A percentile compares a stretch with the other conserved stretches of the same genome.
Conservation (phyloP, 2,329 filamentous ascomycete genomes). For the Penicillium rolfsii region DNA sequence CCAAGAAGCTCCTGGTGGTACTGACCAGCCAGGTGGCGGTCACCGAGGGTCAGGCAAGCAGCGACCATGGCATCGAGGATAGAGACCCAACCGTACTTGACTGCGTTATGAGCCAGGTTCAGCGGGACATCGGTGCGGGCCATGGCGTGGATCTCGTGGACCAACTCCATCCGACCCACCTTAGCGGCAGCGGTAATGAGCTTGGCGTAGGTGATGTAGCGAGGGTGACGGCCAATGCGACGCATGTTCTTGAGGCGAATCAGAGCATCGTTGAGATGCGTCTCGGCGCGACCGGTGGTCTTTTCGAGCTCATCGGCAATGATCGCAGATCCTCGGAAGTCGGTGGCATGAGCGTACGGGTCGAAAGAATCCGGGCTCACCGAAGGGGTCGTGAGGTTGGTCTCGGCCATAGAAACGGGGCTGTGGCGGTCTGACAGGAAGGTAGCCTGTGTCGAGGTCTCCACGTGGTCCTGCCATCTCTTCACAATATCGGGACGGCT, state of each 20-base stretch:
- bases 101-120: constrained; percentile 78
- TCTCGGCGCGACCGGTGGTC: constrained; percentile 70
- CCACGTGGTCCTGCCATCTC: constrained; percentile 62
- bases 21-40: constrained; percentile 77
- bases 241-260: constrained; percentile 90
- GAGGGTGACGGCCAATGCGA: constrained; percentile 83
- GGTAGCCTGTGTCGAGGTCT: constrained; percentile 50
- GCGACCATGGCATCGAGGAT: constrained; percentile 97
- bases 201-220: constrained; percentile 97
- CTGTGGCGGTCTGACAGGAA: constrained; percentile 47
- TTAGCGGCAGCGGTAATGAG: constrained; percentile 88
- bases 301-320: constrained; percentile 91
- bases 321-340: constrained; percentile 88
- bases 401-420: constrained; percentile 46
- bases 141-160: constrained; percentile 85
- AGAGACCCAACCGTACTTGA: constrained; percentile 93
- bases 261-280: constrained; percentile 78
- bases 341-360: constrained; percentile 85
- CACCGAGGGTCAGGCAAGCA: constrained; percentile 80
- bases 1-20: constrained; percentile 90
- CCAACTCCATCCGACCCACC: constrained; percentile 77
- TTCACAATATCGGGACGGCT: constrained; percentile 51
- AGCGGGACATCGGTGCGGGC: constrained; percentile 87
- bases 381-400: constrained; percentile 58
- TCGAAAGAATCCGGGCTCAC: constrained; percentile 82